Evolutionary conservation across 345 rosid species (phyloP), one percentile per base, ranked within the genome.

Genomic region (Turritis glabra): DNA sequence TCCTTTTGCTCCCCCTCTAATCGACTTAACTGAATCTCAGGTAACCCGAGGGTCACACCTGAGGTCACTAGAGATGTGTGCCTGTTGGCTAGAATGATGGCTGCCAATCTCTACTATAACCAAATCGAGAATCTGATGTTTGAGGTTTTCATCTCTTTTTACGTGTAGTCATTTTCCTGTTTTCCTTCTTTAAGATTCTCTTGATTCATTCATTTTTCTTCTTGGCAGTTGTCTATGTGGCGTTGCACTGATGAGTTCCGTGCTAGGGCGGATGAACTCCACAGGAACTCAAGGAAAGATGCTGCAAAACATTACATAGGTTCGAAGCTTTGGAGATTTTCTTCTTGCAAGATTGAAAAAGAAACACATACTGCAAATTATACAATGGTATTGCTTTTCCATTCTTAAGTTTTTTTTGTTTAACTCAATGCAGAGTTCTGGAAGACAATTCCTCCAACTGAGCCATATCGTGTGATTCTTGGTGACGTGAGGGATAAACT

Each of bases 1-100:
- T 61, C 30, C 17, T 52, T 6, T 37, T 46, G 27, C 4, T 63
- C 69, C 29, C 5, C 21, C 26, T 41, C 50, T 71, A 50, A 60
- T 2, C 4, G 7, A 12, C 40, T 51, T 40, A 7, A 3, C 3
- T 30, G 40, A 15, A 75, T 50, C 67, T 62, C 82, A 94, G 98
- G 98, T 51, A 95, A 95, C 67, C 99, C 99, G 7, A 84, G 99
- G 84, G 99, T 95, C 69, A 95, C 99, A 64, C 97, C 99, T 76
- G 99, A 95, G 76, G 99, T 95, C 75, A 95, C 98, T 18, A 90
- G 99, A 83, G 99, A 95, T 80, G 99, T 95, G 67, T 95, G 99
- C 89, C 81, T 90, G 72, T 63, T 95, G 80, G 97, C 99, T 74
- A 84, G 98, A 81, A 89, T 95, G 99, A 95, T 95, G 99, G 99